Evolutionary conservation across 106 monocot genomes (phyloP).

Genomic region (Xerophyta viscosa): DNA sequence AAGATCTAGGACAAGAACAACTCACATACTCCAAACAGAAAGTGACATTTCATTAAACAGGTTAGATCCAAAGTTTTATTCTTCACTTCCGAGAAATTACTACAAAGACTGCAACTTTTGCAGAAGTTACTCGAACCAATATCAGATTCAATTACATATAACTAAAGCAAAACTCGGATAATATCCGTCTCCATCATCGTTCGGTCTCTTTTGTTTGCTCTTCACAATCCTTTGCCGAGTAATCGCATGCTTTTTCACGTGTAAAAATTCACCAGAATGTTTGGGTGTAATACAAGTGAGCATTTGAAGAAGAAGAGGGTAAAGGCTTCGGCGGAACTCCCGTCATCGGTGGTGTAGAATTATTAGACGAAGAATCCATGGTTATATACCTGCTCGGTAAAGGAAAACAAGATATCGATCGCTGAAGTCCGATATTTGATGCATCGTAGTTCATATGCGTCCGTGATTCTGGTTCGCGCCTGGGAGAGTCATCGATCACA

Average conservation of each 20-base stretch:
- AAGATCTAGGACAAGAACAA: too few relatives aligned
- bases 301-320: constrained; percentile 3
- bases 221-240: neutral
- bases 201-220: neutral
- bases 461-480: neutral
- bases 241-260: neutral
- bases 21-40: too few relatives aligned
- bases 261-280: constrained; percentile 4
- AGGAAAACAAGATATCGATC: constrained; percentile 23
- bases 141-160: too few relatives aligned
- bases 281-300: constrained; percentile 8
- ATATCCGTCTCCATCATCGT: too few relatives aligned
- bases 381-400: constrained; percentile 5
- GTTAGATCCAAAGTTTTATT: too few relatives aligned
- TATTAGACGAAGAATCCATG: constrained; percentile 3
- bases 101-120: too few relatives aligned
- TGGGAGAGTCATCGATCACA: constrained; percentile 36
- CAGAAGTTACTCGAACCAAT: too few relatives aligned
- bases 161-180: too few relatives aligned
- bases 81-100: too few relatives aligned
- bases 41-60: too few relatives aligned
- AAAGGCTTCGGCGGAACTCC: constrained; percentile 6
- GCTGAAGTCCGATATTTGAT: constrained; percentile 4
- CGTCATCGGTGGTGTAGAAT: neutral
- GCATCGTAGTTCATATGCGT: constrained; percentile 2